Conservation (phyloP, 441 rosid genomes). For the Rhodomyrtus psidioides region DNA sequence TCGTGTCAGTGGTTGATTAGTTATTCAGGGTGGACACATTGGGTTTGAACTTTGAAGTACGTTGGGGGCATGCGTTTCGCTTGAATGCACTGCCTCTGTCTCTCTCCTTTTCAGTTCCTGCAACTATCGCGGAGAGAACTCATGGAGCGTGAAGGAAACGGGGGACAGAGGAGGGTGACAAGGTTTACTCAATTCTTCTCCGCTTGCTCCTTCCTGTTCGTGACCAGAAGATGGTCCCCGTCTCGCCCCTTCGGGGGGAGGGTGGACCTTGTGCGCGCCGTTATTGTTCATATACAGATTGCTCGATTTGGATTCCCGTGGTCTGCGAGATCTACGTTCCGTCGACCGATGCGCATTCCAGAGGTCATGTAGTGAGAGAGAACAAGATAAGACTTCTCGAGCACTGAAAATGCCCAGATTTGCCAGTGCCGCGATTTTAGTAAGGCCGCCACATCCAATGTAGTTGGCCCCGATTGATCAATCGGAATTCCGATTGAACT, state of each 20-base stretch:
- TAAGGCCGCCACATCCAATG: background rate
- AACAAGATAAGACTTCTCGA: background rate
- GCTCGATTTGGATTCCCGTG: background rate
- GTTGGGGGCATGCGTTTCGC: background rate
- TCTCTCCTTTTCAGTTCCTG: background rate
- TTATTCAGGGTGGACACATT: background rate
- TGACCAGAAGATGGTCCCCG: background rate
- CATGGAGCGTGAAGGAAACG: background rate
- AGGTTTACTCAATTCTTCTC: background rate
- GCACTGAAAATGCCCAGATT: background rate
- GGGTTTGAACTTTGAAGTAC: background rate
- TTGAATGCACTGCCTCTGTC: background rate
- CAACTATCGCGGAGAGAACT: background rate
- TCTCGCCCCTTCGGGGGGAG: background rate
- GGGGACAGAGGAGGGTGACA: background rate
- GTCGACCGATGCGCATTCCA: background rate
- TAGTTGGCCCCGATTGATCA: background rate
- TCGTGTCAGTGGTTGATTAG: background rate
- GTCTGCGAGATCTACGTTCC: background rate
- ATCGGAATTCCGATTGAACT: background rate
- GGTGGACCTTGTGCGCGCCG: background rate
- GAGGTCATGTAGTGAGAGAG: background rate
- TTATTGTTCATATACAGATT: background rate
- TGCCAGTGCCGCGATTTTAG: background rate
- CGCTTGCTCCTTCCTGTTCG: background rate